Evolutionary conservation across 2,329 filamentous ascomycete genomes (phyloP).

Genomic region (Endothia cerciana): DNA sequence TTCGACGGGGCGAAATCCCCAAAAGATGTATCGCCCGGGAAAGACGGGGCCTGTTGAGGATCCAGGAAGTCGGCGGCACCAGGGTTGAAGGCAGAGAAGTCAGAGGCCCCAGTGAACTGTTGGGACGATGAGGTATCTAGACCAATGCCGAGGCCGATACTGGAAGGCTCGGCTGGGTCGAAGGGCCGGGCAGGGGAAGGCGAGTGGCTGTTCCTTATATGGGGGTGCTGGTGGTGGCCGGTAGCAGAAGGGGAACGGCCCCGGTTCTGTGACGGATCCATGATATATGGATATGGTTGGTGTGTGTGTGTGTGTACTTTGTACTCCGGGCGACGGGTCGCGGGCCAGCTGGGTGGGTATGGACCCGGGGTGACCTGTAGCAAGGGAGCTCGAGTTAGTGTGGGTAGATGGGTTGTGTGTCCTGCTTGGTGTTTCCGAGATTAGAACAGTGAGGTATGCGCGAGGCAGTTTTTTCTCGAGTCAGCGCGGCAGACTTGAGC

Average conservation of each 20-base stretch:
- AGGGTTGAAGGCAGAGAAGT: slow-evolving; percentile 50
- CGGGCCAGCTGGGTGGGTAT: slow-evolving; percentile 19
- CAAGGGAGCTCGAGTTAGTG: slow-evolving; percentile 14
- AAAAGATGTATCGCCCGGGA: slow-evolving; percentile 44
- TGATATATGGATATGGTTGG: slow-evolving; percentile 27
- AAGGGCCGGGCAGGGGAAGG: slow-evolving; percentile 62
- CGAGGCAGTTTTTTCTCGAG: slow-evolving; percentile 30
- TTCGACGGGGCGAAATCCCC: slow-evolving; percentile 47
- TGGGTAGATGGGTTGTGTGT: slow-evolving; percentile 3
- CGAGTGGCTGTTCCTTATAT: slow-evolving; percentile 69
- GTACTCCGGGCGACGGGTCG: slow-evolving; percentile 34
- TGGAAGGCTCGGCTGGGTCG: slow-evolving; percentile 45
- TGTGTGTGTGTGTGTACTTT: slow-evolving; percentile 32
- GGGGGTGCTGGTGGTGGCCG: slow-evolving; percentile 40
- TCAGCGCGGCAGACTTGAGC: slow-evolving; percentile 27
- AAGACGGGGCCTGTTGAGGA: slow-evolving; percentile 50
- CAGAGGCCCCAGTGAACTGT: slow-evolving; percentile 45
- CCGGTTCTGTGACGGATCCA: slow-evolving; percentile 19
- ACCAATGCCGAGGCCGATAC: slow-evolving; percentile 60
- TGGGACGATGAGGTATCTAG: slow-evolving; percentile 55
- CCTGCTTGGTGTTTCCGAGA: slow-evolving; percentile 31
- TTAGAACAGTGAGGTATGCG: slow-evolving; percentile 30
- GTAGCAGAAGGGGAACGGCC: slow-evolving; percentile 18
- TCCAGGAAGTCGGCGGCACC: slow-evolving; percentile 49
- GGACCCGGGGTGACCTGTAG: slow-evolving; percentile 16